Evolutionary conservation across 345 rosid species (phyloP).

Genomic region (Dovyalis caffra): DNA sequence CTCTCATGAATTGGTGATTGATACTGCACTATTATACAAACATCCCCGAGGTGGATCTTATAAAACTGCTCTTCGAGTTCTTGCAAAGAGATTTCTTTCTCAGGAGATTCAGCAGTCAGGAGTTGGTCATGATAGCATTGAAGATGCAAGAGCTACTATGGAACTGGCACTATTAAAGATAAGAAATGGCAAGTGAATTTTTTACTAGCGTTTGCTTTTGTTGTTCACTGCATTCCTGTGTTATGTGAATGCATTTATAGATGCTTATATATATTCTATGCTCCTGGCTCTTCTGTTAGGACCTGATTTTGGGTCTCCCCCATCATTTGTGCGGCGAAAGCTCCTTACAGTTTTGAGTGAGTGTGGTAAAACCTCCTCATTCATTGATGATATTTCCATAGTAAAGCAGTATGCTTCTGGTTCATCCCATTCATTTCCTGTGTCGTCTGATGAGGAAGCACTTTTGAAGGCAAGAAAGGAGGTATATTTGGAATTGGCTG

Average conservation of each 20-base stretch:
- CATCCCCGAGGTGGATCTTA: constrained; percentile 71
- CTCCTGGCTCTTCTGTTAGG: constrained; percentile 44
- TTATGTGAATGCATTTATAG: constrained; percentile 4
- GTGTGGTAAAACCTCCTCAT: constrained; percentile 66
- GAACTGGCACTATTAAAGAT: constrained; percentile 86
- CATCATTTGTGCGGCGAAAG: constrained; percentile 55
- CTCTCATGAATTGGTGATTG: constrained; percentile 82
- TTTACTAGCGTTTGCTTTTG: background rate
- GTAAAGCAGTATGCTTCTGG: constrained; percentile 77
- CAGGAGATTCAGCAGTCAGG: constrained; percentile 79
- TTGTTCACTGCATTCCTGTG: constrained; percentile 2
- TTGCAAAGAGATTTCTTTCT: constrained; percentile 75
- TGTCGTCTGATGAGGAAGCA: constrained; percentile 79
- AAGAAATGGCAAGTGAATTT: constrained; percentile 55
- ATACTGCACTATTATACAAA: constrained; percentile 83
- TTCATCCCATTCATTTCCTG: constrained; percentile 73
- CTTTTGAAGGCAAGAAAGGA: constrained; percentile 71
- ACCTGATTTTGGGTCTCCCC: constrained; percentile 88
- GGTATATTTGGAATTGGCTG: constrained; percentile 38
- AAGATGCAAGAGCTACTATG: constrained; percentile 93
- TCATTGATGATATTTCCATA: constrained; percentile 63
- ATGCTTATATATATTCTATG: constrained; percentile 9
- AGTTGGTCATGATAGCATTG: constrained; percentile 81
- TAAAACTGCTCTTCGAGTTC: constrained; percentile 81
- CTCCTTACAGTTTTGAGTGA: constrained; percentile 69